Evolutionary conservation across 2,329 filamentous ascomycete species (phyloP).

Genomic region (Fusarium xylarioides): DNA sequence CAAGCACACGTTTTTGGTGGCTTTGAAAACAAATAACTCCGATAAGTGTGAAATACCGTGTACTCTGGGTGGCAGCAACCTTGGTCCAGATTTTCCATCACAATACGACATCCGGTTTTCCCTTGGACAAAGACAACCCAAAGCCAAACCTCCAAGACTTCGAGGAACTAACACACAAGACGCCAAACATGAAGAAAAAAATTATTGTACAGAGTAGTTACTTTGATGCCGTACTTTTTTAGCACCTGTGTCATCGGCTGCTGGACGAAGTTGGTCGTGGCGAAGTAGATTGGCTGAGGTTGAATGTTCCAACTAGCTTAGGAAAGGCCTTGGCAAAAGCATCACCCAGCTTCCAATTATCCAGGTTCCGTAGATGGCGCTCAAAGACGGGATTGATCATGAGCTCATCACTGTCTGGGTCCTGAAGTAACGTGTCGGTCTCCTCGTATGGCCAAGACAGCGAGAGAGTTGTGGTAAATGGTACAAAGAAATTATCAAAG

Average conservation of each 20-base stretch:
- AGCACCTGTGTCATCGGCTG: constrained; percentile 16
- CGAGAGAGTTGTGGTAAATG: constrained; percentile 78
- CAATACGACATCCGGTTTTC: neutral
- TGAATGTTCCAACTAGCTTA: constrained; percentile 44
- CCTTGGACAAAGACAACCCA: neutral
- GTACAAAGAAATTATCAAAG: constrained; percentile 85
- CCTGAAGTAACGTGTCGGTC: constrained; percentile 72
- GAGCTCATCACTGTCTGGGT: constrained; percentile 68
- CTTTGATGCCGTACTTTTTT: no score
- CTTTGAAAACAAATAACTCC: neutral
- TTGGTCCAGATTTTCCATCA: neutral
- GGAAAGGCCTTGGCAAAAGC: constrained; percentile 75
- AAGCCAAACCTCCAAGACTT: neutral
- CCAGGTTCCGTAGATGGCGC: constrained; percentile 75
- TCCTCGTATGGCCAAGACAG: constrained; percentile 88
- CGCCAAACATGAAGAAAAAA: neutral
- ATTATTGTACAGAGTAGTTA: neutral
- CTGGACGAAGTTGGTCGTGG: constrained; percentile 25
- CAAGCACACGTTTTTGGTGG: neutral
- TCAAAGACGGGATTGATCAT: constrained; percentile 90
- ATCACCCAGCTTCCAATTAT: constrained; percentile 84
- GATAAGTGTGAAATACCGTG: neutral
- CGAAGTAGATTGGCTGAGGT: constrained; percentile 36
- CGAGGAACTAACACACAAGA: neutral
- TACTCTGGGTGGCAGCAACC: neutral